Evolutionary conservation across 108 stramenopile species (phyloP), one percentile per base, ranked within the genome.

Genomic region (Pseudonitzschia delicatissima): DNA sequence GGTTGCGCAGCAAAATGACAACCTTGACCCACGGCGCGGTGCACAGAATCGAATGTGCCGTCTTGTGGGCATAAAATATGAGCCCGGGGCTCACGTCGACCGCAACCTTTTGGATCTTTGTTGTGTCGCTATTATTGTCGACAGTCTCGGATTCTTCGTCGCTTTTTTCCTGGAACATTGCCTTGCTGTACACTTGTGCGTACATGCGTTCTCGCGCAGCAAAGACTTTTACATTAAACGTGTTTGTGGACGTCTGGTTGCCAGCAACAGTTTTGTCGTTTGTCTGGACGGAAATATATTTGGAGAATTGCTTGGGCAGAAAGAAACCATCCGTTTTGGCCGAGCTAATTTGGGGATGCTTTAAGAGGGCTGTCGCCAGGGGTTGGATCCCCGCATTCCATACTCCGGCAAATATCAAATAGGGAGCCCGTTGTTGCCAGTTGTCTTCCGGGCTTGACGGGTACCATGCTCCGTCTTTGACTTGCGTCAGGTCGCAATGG

Each of bases 1-100:
- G 77, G 60, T 78, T 63, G 17, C 77, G 59, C 26, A 78, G 45
- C 29, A 73, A 21, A 39, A 73, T 32, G 17, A 78, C 67, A 5
- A 66, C 37, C 44, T 78, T 73, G 48, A 62, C 55, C 69, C 77
- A 77, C 2, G 77, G 77, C 17, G 33, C 42, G 37, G 64, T 59
- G 23, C 77, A 77, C 45, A 66, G 59, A 17, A 77, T 67, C 17
- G 58, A 44, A n/a, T 57, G 39, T 21, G 69, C 35, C 6, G 59
- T 62, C 25, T 62, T 39, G 15, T 61, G 48, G 15, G 68, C 66
- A 57, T 67, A 63, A 44, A 68, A 68, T 12, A 77, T 25, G n/a
- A 71, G 71, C 15, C 67, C 62, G 8, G 77, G 71, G 45, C 60
- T 64, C 15, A 67, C 62, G 42, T 77, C 77, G 62, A 76, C 61